Percentiles rank a stretch among this genome's conserved stretches.
Evolutionary conservation across 805 yeast genomes (phyloP).

Genomic region (Candida qinlingensis): DNA sequence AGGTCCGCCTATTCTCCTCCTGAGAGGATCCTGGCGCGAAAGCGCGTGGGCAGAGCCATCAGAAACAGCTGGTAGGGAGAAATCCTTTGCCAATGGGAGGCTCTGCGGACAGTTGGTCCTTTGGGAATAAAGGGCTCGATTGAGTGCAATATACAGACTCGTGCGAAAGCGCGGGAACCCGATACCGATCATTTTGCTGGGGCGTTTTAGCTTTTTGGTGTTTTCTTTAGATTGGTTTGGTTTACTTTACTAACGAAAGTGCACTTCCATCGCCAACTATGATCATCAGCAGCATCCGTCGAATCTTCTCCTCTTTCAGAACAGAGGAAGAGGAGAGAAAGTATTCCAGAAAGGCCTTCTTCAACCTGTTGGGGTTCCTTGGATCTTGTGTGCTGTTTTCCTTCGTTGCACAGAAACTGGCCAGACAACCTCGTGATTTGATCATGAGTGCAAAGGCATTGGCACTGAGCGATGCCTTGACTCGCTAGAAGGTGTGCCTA

Average conservation of each 20-base stretch:
- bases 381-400: slow-evolving; percentile 80
- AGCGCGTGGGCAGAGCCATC: slow-evolving; percentile 53
- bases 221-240: too few relatives aligned
- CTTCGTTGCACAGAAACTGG: slow-evolving; percentile 60
- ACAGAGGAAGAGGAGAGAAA: slow-evolving; percentile 81
- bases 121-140: slow-evolving; percentile 31
- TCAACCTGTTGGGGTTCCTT: slow-evolving; percentile 71
- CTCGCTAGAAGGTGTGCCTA: neutral
- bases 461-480: slow-evolving; percentile 19
- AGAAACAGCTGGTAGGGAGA: slow-evolving; percentile 31
- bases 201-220: slow-evolving; percentile 26
- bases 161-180: slow-evolving; percentile 34
- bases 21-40: slow-evolving; percentile 54
- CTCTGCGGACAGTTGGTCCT: slow-evolving; percentile 52
- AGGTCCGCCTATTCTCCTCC: slow-evolving; percentile 29
- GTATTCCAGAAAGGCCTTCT: slow-evolving; percentile 72
- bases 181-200: slow-evolving; percentile 57
- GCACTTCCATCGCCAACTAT: too few relatives aligned
- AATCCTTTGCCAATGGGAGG: slow-evolving; percentile 40
- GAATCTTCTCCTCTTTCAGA: slow-evolving; percentile 76
- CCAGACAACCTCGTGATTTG: slow-evolving; percentile 23
- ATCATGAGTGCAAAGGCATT: slow-evolving; percentile 20
- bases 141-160: slow-evolving; percentile 59
- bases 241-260: too few relatives aligned
- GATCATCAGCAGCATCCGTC: slow-evolving; percentile 70